These are phyloP conservation scores for Eimeria maxima DNA, from an alignment of 169 alveolate species.

Conservation along the genomic window DNA sequence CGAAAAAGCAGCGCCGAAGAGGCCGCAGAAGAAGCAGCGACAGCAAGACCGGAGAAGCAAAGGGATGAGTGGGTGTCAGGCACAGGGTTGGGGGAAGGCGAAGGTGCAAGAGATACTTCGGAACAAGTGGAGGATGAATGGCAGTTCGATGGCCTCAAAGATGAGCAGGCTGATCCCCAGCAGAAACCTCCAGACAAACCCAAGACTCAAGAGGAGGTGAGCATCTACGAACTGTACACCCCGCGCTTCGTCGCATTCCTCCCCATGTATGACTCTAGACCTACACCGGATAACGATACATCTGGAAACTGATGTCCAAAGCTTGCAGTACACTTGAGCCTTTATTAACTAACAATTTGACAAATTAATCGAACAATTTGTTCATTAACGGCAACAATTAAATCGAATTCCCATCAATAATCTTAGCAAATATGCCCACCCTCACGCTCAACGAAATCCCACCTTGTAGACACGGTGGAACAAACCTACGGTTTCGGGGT, in stretches of 20 bases:
- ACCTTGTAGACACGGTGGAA: background rate
- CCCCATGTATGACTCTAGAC: too few relatives aligned
- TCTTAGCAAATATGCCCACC: too few relatives aligned
- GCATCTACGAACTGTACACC: background rate
- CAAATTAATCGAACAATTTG: too few relatives aligned
- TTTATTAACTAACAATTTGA: too few relatives aligned
- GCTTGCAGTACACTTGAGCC: too few relatives aligned
- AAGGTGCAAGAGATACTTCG: slow-evolving; percentile 58
- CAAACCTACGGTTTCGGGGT: background rate
- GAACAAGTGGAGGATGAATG: slow-evolving; percentile 76
- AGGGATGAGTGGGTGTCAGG: slow-evolving; percentile 80
- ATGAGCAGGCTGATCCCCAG: slow-evolving; percentile 53
- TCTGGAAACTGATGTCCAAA: too few relatives aligned
- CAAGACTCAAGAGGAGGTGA: slow-evolving; percentile 63
- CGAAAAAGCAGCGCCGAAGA: slow-evolving; percentile 32
- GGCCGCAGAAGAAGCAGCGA: slow-evolving; percentile 42
- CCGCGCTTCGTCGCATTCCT: background rate
- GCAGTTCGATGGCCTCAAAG: slow-evolving; percentile 79
- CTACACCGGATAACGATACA: too few relatives aligned
- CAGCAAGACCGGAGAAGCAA: slow-evolving; percentile 56
- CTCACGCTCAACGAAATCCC: background rate
- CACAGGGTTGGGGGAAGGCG: slow-evolving; percentile 82
- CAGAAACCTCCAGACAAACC: slow-evolving; percentile 69
- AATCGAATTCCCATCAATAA: too few relatives aligned
- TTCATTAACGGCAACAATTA: too few relatives aligned